Percentiles rank a stretch among this genome's conserved stretches.
These are phyloP conservation scores for Cladophialophora psammophila DNA, from an alignment of 2,329 filamentous ascomycete genomes.

Conservation along the genomic window DNA sequence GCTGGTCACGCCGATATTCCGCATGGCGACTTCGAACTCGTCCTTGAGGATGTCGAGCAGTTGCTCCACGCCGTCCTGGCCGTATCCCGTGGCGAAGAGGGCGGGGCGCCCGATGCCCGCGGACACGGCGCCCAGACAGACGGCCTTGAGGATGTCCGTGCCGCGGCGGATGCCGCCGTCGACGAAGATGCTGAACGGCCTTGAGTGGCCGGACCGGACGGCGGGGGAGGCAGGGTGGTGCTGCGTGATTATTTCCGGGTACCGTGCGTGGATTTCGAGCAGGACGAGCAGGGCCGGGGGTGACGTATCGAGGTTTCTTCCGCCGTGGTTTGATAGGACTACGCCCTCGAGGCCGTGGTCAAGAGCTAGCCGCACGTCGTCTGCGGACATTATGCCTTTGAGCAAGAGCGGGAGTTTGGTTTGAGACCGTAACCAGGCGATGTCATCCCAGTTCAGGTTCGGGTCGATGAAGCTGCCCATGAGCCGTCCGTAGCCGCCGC, in stretches of 20 bases:
- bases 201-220: slow-evolving; percentile 31
- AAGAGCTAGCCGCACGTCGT: slow-evolving; percentile 63
- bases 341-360: slow-evolving; percentile 62
- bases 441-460: slow-evolving; percentile 61
- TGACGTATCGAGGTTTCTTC: slow-evolving; percentile 63
- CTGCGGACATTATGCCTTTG: slow-evolving; percentile 65
- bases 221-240: slow-evolving; percentile 38
- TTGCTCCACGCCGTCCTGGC: slow-evolving; percentile 63
- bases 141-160: slow-evolving; percentile 62
- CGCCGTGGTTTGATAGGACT: slow-evolving; percentile 66
- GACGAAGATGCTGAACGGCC: slow-evolving; percentile 58
- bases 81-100: slow-evolving; percentile 62
- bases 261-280: slow-evolving; percentile 60
- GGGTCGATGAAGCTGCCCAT: slow-evolving; percentile 64
- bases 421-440: slow-evolving; percentile 60
- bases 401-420: slow-evolving; percentile 62
- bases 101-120: slow-evolving; percentile 63
- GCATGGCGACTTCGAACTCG: slow-evolving; percentile 59
- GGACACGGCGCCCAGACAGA: slow-evolving; percentile 62
- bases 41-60: slow-evolving; percentile 60
- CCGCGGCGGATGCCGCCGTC: slow-evolving; percentile 60
- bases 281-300: slow-evolving; percentile 60
- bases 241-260: slow-evolving; percentile 59
- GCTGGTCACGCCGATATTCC: slow-evolving; percentile 55
- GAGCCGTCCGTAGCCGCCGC: slow-evolving; percentile 61